phyloP scores from a whole-genome alignment of 768 basidiomycete species.

The Lactarius psammicola region DNA sequence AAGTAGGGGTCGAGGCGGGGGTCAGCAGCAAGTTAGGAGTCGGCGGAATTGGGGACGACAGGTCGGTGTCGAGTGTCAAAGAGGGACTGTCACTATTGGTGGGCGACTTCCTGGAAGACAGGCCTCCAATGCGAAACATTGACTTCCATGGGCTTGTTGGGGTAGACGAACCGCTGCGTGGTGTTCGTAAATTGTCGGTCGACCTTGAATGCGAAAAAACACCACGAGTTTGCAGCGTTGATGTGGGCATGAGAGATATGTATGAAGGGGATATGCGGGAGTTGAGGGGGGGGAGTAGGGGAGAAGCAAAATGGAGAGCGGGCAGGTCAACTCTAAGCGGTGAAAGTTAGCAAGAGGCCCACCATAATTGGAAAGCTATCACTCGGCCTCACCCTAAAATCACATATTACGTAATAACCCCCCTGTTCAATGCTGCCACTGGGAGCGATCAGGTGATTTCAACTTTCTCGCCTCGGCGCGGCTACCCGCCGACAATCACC shows the following conservation, averaged over 20 bases:
- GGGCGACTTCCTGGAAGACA: slow-evolving; percentile 59
- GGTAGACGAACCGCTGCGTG: slow-evolving; percentile 25
- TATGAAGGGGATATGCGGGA: background rate
- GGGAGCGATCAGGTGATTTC: background rate
- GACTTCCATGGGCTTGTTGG: slow-evolving; percentile 58
- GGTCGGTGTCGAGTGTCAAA: slow-evolving; percentile 54
- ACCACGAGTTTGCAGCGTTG: slow-evolving; percentile 18
- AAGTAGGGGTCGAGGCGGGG: slow-evolving; percentile 56
- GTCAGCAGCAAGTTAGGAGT: slow-evolving; percentile 51
- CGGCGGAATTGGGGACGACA: slow-evolving; percentile 40
- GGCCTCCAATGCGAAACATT: slow-evolving; percentile 65
- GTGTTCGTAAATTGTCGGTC: slow-evolving; percentile 24
- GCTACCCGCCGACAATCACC: background rate
- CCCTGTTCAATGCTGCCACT: background rate
- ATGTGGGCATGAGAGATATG: slow-evolving; percentile 16
- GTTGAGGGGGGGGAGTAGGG: background rate
- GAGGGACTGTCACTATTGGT: slow-evolving; percentile 39
- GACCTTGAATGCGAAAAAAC: slow-evolving; percentile 28
- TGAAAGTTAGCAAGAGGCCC: slow-evolving; percentile 13
- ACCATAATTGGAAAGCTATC: slow-evolving; percentile 11
- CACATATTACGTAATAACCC: slow-evolving; percentile 3
- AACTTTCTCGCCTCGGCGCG: background rate
- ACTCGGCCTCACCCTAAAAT: slow-evolving; percentile 7
- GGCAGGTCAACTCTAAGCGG: slow-evolving; percentile 1
- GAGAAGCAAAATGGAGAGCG: background rate